A percentile compares a stretch with the other conserved stretches of the same genome.
These are phyloP conservation scores for Krasilnikovozyma curviuscula DNA, from an alignment of 768 basidiomycete genomes.

Conservation along the genomic window DNA sequence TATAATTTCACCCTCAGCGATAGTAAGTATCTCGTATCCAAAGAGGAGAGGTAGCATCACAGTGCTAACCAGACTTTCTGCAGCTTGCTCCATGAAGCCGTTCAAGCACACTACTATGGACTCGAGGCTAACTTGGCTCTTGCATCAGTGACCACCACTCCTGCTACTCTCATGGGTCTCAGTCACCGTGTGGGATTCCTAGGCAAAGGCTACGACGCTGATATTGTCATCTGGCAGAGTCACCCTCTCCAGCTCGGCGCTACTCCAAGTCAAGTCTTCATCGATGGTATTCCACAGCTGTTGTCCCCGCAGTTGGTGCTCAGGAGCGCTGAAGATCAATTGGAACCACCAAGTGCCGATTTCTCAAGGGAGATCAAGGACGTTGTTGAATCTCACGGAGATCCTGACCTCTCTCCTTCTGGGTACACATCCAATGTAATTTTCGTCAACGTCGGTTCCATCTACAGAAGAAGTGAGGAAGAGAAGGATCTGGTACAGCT, in stretches of 20 bases:
- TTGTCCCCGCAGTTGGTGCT: background rate
- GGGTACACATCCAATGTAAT: slow-evolving; percentile 29
- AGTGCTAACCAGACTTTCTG: slow-evolving; percentile 46
- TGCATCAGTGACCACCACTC: slow-evolving; percentile 35
- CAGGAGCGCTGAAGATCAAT: slow-evolving; percentile 31
- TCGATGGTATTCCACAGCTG: slow-evolving; percentile 61
- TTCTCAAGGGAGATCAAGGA: slow-evolving; percentile 48
- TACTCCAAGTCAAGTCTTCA: slow-evolving; percentile 60
- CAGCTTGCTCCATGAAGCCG: slow-evolving; percentile 31
- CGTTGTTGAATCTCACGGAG: slow-evolving; percentile 29
- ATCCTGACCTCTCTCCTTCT: background rate
- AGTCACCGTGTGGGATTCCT: slow-evolving; percentile 60
- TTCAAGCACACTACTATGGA: slow-evolving; percentile 41
- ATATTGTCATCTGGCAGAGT: slow-evolving; percentile 41
- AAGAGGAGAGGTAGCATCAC: too few species aligned
- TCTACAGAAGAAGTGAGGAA: slow-evolving; percentile 29
- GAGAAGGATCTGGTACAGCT: slow-evolving; percentile 9
- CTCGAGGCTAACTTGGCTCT: slow-evolving; percentile 29
- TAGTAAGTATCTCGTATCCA: too few species aligned
- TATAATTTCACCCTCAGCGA: too few species aligned
- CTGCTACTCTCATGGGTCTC: slow-evolving; percentile 51
- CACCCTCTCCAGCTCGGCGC: slow-evolving; percentile 61
- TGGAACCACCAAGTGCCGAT: slow-evolving; percentile 42
- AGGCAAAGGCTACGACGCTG: slow-evolving; percentile 51
- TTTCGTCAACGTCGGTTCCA: slow-evolving; percentile 44